Base-by-base conservation (phyloP, 2,329 filamentous ascomycete species). In the Botrytis deweyae region DNA sequence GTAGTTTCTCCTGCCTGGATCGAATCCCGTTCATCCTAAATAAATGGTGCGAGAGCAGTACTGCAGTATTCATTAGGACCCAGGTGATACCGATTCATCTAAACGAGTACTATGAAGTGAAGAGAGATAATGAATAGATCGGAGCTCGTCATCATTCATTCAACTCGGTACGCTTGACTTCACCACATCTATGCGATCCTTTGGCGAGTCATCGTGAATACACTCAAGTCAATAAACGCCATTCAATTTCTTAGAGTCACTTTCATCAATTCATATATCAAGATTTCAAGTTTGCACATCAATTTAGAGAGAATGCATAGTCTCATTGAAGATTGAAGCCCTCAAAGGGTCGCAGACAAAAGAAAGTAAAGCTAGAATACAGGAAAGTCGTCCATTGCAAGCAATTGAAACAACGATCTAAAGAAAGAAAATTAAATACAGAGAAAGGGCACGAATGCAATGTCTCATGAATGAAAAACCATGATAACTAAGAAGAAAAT, bases 271-370 rank as follows among this genome's bases (percentile, higher is more conserved):
- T 55, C 44, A 40, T 25, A 22, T 40, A 8, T 29, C 33, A 52
- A 14, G 10, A 5, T n/a, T n/a, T 10, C 14, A 52, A 22, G n/a
- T 55, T 1, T 8, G 20, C 22, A 55, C 65, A 55, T 40, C 65
- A 67, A 29, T 20, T 40, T 67, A 25, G 65, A 12, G 46, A 67
- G 46, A 67, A 55, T 40, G 8, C 33, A 52, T 29, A 40, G 14
- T 55, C 65, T 55, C 46, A 67, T 67, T 67, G 33, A 38, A 40
- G 10, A 7, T 55, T 55, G 65, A 67, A 67, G 46, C 46, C 44
- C 33, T 25, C 1, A 22, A n/a, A 25, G 46, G 46, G 65, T 67
- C 25, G 65, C 33, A 55, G 33, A 67, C 44, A 12, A 66, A 66
- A 36, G 44, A 55, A 55, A 49, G 33, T 22, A 29, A 44, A 40